Evolutionary conservation across 495 filamentous ascomycete genomes (phyloP), one percentile per base, ranked within the genome.

Genomic region (Talaromyces liani): DNA sequence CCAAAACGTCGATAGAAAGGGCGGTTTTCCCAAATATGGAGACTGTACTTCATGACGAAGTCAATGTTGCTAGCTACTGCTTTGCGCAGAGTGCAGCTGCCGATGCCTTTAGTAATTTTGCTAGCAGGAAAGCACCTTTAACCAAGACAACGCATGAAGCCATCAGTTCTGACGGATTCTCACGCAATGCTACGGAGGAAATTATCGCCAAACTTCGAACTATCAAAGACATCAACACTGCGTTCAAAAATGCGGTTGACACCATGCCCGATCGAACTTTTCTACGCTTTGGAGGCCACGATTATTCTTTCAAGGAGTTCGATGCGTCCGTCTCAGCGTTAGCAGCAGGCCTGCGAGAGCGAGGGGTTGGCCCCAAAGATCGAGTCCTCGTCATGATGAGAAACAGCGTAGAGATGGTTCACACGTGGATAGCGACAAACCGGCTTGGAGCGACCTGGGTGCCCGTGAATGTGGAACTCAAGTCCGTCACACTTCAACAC

Each of bases 151-250:
- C n/a, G 49, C 49, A n/a, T 58, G 55, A 58, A 58, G 24, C 25
- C 6, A 58, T 58, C 20, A 58, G 31, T 24, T 58, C 55, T 31
- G 31, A 5, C 31, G 55, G 20, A 58, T 58, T 31, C 55, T 29
- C 55, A 27, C 55, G 55, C 25, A 58, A 58, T 58, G 55, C 55
- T 58, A 10, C 55, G 9, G 55, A 58, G 55, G 25, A 58, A 24
- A 29, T 58, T 14, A 9, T 58, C 25, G 55, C 55, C 25, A 58
- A 58, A 24, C 55, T 58, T 58, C 16, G 24, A 24, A 24, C 55
- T 58, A 24, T 58, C 55, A 58, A 58, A 58, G 55, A 58, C 55
- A 58, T 58, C 55, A 58, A 58, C 55, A 58, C 55, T 58, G 55
- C 55, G n/a, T 58, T 58, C 55, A 58, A 58, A 34, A n/a, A 29